Evolutionary conservation across 2,329 filamentous ascomycete species (phyloP), one percentile per base, ranked within the genome.

Genomic region (Chrysosporium queenslandicum): DNA sequence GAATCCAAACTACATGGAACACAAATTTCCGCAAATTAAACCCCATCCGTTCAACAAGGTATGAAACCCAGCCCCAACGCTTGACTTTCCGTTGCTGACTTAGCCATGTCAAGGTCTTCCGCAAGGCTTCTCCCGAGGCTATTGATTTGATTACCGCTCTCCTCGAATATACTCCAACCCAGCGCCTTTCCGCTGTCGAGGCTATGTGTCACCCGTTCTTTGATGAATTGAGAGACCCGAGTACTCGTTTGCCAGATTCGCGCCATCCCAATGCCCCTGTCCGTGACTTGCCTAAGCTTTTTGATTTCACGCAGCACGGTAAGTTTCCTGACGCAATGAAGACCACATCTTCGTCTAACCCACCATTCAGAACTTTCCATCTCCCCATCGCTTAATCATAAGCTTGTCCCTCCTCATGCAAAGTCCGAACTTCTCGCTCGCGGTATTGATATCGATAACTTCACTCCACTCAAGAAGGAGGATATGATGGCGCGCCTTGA

Each of bases 1-100:
- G 92, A 98, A 98, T 72, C 92, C 92, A 55, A 98, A 98, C 73
- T 98, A 98, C 73, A 98, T 98, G 92, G 92, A 98, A 75, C 92
- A 98, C 76, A 97, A 97, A 76, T 98, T 98, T 73, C 92, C 92
- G 45, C 92, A 98, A 72, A 98, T 98, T 76, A 98, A 98, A 77
- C 92, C 92, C 54, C 92, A 98, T 66, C 92, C 92, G 25, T 98
- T 98, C 78, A 94, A 86, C 75, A 97, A 97, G 80, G 80, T 82
- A 68, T 54, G 58, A 16, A 25, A 29, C 2, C 30, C 4, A 4
- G 42, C 8, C 16, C 30, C 2, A 6, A 45, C 34, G 39, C 30
- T 21, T 2, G 7, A 4, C 27, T 18, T 47, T 11, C 18, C n/a
- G 12, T 21, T 40, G 11, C 41, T 52, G 43, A 46, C 18, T 7